These are phyloP conservation scores for Tetraselmis striata DNA, from an alignment of 139 green algal genomes.

Conservation along the genomic window DNA sequence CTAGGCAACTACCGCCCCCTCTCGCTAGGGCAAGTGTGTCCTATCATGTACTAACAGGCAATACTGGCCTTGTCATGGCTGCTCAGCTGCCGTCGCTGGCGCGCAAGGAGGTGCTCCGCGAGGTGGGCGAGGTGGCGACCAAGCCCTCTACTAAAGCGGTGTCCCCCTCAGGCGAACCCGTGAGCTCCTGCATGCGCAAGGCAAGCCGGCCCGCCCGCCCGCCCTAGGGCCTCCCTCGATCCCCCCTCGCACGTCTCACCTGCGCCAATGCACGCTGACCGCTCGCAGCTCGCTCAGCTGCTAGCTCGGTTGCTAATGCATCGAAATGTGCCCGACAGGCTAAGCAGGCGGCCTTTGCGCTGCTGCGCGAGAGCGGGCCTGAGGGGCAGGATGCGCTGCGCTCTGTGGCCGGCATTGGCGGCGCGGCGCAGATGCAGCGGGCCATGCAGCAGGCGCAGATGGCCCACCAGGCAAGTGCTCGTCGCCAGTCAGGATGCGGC, in stretches of 20 bases:
- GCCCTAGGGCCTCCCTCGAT: no score
- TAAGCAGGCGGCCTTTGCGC: background rate
- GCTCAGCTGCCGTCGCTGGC: background rate
- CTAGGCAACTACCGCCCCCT: no score
- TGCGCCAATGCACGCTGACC: no score
- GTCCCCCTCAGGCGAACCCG: background rate
- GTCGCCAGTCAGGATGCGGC: no score
- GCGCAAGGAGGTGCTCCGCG: background rate
- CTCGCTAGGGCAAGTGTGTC: no score
- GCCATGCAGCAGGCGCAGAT: background rate
- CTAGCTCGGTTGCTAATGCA: no score
- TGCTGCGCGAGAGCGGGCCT: background rate
- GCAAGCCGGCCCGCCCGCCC: no score
- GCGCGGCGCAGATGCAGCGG: background rate
- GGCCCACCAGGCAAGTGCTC: background rate
- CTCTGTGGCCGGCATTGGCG: background rate
- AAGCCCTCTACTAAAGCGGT: background rate
- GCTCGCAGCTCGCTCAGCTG: no score
- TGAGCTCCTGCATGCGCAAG: background rate
- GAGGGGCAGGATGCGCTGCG: background rate
- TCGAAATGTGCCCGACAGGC: no score
- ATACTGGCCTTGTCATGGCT: no score
- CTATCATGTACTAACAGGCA: no score
- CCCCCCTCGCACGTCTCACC: no score
- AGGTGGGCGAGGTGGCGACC: background rate